phyloP scores from a whole-genome alignment of 2,329 filamentous ascomycete genomes.

The Paecilomyces sp. region DNA sequence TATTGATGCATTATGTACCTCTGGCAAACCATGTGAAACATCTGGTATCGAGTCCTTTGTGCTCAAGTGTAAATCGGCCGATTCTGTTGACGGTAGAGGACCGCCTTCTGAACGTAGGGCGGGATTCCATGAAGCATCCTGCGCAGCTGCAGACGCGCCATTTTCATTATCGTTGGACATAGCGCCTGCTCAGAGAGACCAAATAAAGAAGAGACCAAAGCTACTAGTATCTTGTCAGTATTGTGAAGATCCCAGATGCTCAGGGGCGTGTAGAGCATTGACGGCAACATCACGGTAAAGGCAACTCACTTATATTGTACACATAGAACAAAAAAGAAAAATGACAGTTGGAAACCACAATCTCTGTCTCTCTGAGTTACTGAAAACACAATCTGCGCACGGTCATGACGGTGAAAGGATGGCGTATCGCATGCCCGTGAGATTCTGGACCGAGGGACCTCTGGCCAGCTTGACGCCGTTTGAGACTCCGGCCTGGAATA shows the following conservation, averaged over 20 bases:
- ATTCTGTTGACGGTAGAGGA: conserved; percentile 7
- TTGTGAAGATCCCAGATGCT: not conserved
- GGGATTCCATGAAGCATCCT: conserved; percentile 47
- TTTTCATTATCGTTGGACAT: conserved; percentile 7
- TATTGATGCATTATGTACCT: not conserved
- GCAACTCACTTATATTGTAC: conserved; percentile 9
- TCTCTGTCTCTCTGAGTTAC: not conserved
- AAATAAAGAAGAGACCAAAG: conserved; percentile 2
- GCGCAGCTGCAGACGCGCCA: conserved; percentile 5
- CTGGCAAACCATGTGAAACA: not conserved
- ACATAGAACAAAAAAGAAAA: conserved; percentile 2
- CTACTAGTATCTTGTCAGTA: not conserved
- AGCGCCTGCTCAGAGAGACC: conserved; percentile 13
- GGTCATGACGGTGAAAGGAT: not conserved
- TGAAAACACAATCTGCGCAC: not conserved
- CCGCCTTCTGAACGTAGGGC: conserved; percentile 42
- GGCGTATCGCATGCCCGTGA: not conserved
- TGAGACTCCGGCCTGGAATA: not conserved
- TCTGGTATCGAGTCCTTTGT: conserved; percentile 4
- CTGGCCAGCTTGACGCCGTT: not conserved
- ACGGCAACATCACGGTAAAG: not conserved
- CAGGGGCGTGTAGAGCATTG: conserved; percentile 5
- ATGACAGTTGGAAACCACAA: not conserved
- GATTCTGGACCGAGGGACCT: not conserved
- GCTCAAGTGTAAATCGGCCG: conserved; percentile 10